Evolutionary conservation across 1,284 basidiomycete species (phyloP).

Genomic region (Malassezia cuniculi): DNA sequence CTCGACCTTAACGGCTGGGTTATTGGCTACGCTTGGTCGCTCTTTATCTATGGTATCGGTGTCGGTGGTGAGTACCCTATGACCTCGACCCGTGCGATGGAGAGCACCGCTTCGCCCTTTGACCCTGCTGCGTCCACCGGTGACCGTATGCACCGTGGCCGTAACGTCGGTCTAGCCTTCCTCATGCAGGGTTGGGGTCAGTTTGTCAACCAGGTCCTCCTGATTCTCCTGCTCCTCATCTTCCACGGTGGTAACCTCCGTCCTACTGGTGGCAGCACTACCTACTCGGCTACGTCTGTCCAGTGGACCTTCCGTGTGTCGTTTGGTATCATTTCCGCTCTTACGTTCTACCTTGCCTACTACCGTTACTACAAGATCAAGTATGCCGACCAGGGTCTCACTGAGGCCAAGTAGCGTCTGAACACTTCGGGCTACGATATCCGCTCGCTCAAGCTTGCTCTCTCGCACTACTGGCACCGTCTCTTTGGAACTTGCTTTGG

Average conservation of each 20-base stretch:
- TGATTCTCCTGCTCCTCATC: slow-evolving; percentile 50
- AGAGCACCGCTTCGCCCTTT: slow-evolving; percentile 46
- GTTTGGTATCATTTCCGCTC: slow-evolving; percentile 50
- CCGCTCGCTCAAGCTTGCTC: slow-evolving; percentile 49
- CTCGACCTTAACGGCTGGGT: slow-evolving; percentile 51
- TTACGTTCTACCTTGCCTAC: slow-evolving; percentile 52
- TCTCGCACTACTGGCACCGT: slow-evolving; percentile 50
- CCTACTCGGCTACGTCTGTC: slow-evolving; percentile 47
- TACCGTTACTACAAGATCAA: slow-evolving; percentile 49
- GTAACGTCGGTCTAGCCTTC: slow-evolving; percentile 51
- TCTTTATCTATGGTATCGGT: slow-evolving; percentile 49
- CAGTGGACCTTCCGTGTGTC: slow-evolving; percentile 52
- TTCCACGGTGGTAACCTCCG: slow-evolving; percentile 47
- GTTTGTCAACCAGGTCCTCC: slow-evolving; percentile 50
- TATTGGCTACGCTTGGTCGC: slow-evolving; percentile 49
- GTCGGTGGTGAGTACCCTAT: slow-evolving; percentile 52
- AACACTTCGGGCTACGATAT: slow-evolving; percentile 50
- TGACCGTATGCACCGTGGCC: slow-evolving; percentile 52
- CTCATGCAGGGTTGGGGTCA: slow-evolving; percentile 52
- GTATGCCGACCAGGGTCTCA: slow-evolving; percentile 46
- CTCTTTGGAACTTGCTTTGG: slow-evolving; percentile 49
- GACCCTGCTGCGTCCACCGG: slow-evolving; percentile 45
- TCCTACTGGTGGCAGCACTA: no score
- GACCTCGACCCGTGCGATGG: slow-evolving; percentile 51
- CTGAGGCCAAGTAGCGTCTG: slow-evolving; percentile 48